Percentiles rank a stretch among this genome's conserved stretches.
Conservation (phyloP, 2,329 filamentous ascomycete species). For the Triangularia setosa region DNA sequence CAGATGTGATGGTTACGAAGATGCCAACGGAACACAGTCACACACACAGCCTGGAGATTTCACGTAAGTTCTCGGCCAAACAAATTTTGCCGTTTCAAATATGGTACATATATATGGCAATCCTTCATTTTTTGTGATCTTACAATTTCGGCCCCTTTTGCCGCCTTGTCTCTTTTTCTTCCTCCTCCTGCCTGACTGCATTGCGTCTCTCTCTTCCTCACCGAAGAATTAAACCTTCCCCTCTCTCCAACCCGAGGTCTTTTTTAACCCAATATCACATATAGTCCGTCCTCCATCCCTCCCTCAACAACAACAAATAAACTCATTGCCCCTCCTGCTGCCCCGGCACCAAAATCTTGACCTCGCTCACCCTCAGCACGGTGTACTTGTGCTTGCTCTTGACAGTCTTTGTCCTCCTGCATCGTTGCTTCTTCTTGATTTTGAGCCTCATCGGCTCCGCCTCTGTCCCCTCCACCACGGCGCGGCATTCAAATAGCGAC, state of each 20-base stretch:
- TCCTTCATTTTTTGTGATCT: conserved; percentile 4
- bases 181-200: no score
- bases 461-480: conserved; percentile 80
- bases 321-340: background rate
- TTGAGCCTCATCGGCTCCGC: conserved; percentile 72
- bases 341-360: conserved; percentile 53
- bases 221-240: no score
- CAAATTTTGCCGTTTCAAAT: background rate
- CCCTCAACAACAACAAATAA: no score
- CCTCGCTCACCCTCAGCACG: conserved; percentile 75
- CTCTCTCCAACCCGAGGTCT: no score
- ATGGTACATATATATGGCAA: conserved; percentile 17
- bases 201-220: background rate
- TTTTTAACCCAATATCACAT: no score
- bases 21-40: background rate
- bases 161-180: background rate
- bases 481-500: conserved; percentile 77
- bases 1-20: background rate
- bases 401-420: conserved; percentile 68
- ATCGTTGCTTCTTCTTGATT: conserved; percentile 77
- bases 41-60: no score
- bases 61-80: background rate
- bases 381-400: conserved; percentile 91
- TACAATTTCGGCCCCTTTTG: conserved; percentile 7
- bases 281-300: background rate